phyloP scores from a whole-genome alignment of 148 eudicot genomes.

The Heliamphora exappendiculata region DNA sequence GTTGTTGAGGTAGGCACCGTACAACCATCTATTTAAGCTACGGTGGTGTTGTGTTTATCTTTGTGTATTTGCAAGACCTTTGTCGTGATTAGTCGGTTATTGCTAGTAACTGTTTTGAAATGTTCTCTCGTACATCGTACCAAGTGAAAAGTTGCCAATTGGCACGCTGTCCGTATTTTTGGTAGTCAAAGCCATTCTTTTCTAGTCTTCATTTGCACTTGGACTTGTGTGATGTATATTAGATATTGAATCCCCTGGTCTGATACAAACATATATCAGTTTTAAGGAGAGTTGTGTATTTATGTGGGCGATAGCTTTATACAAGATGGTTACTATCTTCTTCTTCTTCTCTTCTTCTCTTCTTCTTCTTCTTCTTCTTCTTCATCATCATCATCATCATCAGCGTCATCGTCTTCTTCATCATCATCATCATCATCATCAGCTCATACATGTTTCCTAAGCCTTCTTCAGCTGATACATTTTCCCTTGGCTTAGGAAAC shows the following conservation, averaged over 20 bases:
- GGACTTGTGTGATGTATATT: slow-evolving; percentile 13
- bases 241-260: slow-evolving; percentile 9
- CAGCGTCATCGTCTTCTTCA: too few relatives aligned
- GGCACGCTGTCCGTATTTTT: slow-evolving; percentile 31
- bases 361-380: not conserved
- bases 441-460: too few relatives aligned
- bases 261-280: not conserved
- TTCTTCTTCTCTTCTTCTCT: not conserved
- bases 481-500: too few relatives aligned
- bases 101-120: slow-evolving; percentile 3
- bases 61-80: slow-evolving; percentile 12
- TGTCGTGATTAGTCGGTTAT: slow-evolving; percentile 7
- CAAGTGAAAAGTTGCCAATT: slow-evolving; percentile 28
- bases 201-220: not conserved
- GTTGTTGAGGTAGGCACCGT: slow-evolving; percentile 14
- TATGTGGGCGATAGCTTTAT: slow-evolving; percentile 3
- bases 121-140: slow-evolving; percentile 27
- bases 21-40: not conserved
- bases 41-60: slow-evolving; percentile 13
- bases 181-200: slow-evolving; percentile 27
- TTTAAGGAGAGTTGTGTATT: slow-evolving; percentile 9
- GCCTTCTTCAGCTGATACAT: too few relatives aligned
- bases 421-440: too few relatives aligned
- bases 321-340: not conserved
- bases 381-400: too few relatives aligned